Base-by-base conservation (phyloP, 805 yeast genomes). In the Suhomyces canberraensis region DNA sequence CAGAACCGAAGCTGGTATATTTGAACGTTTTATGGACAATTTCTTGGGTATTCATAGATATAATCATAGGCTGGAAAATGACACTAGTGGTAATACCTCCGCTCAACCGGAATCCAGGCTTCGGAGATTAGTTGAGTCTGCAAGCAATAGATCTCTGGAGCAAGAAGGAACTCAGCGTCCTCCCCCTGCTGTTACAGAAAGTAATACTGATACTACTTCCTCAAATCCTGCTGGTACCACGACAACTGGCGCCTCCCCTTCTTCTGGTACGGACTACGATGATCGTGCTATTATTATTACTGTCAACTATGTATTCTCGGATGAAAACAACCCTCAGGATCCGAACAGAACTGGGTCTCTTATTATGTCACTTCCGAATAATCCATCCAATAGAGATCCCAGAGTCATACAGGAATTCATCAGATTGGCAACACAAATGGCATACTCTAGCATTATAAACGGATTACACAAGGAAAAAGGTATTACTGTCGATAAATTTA, bases 371-470 rank as follows among this genome's bases (percentile, higher is more conserved):
- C 76, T 83, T 20, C 86, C 89, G n/a, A 79, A 81, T 47, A 78
- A 78, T 29, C 74, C 81, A 0, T 58, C 70, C 13, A 76, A 77
- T 40, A 66, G 79, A 20, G 77, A 81, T 36, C 82, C 79, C n/a
- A 71, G 73, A 25, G 69, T 76, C 24, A 64, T 82, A 21, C 80
- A 77, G 49, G 78, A 75, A 24, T 67, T 83, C 37, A 75, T 84
- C 9, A 66, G 81, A 18, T 59, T 83, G 39, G 88, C 89, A 2
- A 81, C 90, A 0, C 78, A 79, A 17, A 71, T 83, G 57, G 89
- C 89, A 1, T 69, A 81, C 54, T 64, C 81, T 26, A 78, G 86
- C 11, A 75, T 82, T 25, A 68, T 76, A 3, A 70, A 74, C 15
- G 68, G 73, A 26, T 61, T 73, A 20, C 66, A 71, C 39, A 69